phyloP scores from a whole-genome alignment of 495 filamentous ascomycete genomes.

The Clohesyomyces aquaticus region DNA sequence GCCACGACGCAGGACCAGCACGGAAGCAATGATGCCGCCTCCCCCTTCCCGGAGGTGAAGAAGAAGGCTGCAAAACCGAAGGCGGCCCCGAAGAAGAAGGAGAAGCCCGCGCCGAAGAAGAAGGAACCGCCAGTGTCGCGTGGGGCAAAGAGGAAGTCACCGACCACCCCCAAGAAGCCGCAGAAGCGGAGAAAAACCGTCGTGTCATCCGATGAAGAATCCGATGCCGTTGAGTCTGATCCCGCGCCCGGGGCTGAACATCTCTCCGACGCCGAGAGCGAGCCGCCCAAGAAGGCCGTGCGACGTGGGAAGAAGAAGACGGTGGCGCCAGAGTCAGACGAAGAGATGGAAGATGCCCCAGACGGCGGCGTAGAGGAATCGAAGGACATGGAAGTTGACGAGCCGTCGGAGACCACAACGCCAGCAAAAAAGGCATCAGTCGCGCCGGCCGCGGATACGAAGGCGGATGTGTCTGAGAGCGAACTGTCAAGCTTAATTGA shows the following conservation, averaged over 20 bases:
- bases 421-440: conserved; percentile 22
- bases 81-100: conserved; percentile 36
- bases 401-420: conserved; percentile 40
- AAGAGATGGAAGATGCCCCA: conserved; percentile 10
- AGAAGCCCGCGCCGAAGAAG: conserved; percentile 4
- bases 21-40: conserved; percentile 17
- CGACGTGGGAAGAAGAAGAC: conserved; percentile 29
- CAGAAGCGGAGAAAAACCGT: conserved; percentile 37
- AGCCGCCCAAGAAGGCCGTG: conserved; percentile 27
- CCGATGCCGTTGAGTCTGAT: conserved; percentile 15
- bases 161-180: conserved; percentile 24
- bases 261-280: conserved; percentile 25
- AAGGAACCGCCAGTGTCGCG: conserved; percentile 1
- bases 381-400: conserved; percentile 13
- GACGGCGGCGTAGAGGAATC: conserved; percentile 1
- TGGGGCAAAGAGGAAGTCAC: conserved; percentile 31
- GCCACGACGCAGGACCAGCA: conserved; percentile 22
- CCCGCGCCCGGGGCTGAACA: conserved; percentile 1
- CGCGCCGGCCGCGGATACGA: conserved; percentile 4
- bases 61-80: conserved; percentile 26
- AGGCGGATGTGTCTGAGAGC: conserved; percentile 66
- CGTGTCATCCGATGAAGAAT: conserved; percentile 32
- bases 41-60: conserved; percentile 21
- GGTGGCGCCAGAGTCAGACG: conserved; percentile 26
- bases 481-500: conserved; percentile 80